A percentile compares a stretch with the other conserved stretches of the same genome.
These are phyloP conservation scores for Volvox reticuliferus DNA, from an alignment of 139 green algal species.

Conservation along the genomic window DNA sequence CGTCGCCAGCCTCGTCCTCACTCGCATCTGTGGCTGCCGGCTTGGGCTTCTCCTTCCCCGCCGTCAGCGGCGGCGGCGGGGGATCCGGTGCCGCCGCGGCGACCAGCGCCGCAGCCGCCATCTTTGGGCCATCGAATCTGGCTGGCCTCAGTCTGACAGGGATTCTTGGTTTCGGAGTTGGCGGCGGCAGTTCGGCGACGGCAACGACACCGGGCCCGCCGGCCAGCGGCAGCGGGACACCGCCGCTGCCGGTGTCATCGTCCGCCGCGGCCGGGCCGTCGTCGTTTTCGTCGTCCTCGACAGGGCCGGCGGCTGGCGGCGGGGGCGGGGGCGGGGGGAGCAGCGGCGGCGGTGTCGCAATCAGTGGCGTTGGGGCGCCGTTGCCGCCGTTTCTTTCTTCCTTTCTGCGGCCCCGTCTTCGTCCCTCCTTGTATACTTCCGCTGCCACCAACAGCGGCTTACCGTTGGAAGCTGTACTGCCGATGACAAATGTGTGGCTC, in stretches of 20 bases:
- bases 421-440: slow-evolving; percentile 11
- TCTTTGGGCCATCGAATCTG: background rate
- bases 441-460: background rate
- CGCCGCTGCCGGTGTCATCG: slow-evolving; percentile 16
- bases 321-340: background rate
- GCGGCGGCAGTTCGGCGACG: background rate
- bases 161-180: background rate
- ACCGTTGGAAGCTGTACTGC: slow-evolving; percentile 9
- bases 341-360: too few species aligned
- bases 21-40: background rate
- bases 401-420: slow-evolving; percentile 35
- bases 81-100: background rate
- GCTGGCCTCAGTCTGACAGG: background rate
- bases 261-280: slow-evolving; percentile 32
- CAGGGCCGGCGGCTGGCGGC: background rate
- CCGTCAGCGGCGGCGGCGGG: background rate
- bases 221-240: background rate
- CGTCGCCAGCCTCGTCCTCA: background rate
- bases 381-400: slow-evolving; percentile 22
- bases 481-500: slow-evolving; percentile 34
- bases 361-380: background rate
- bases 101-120: background rate
- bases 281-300: background rate
- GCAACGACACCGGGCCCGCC: background rate
- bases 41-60: background rate